Base-by-base conservation (phyloP, 2,329 filamentous ascomycete species). In the Neurospora sp. region DNA sequence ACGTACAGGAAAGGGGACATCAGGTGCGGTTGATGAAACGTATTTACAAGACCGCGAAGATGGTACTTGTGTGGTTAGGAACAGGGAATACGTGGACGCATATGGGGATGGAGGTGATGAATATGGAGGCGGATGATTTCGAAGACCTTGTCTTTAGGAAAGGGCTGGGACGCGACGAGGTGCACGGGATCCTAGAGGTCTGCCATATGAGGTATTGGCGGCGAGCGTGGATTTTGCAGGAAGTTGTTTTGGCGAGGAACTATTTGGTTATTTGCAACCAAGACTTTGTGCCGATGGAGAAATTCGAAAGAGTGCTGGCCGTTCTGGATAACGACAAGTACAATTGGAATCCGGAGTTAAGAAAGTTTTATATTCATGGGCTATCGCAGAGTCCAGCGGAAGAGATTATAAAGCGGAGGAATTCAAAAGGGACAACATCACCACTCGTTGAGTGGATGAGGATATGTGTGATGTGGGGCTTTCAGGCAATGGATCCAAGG, bases 141-240 rank as follows among this genome's bases (percentile, higher is more conserved):
- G 3, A n/a, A 42, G 0, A n/a, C 17, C 40, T 1, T n/a, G 3
- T 28, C 23, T 28, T 3, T 28, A 28, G 23, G 23, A 28, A 28
- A 28, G 23, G 2, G 23, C 23, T 28, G 23, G 23, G 23, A 28
- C 23, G 2, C 23, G 23, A 28, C 2, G 23, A 28, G 23, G 3
- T 28, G 23, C 3, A 0, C 3, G 43, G 67, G n/a, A 68, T 69
- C 6, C 62, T 38, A 23, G 9, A 33, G 4, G 9, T 72, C n/a
- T n/a, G 68, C 13, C 8, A 9, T 17, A 10, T 69, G n/a, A 8
- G 42, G 11, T 72, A 68, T 42, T 72, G 71, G 69, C 52, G 58
- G 23, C 38, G 71, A 10, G 68, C 69, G 15, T 71, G 69, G 71
- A 68, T 72, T 38, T 23, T 72, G 15, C 71, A 72, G 66, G 71